Evolutionary conservation across 2,329 filamentous ascomycete genomes (phyloP).

Genomic region (Aspergillus jensenii): DNA sequence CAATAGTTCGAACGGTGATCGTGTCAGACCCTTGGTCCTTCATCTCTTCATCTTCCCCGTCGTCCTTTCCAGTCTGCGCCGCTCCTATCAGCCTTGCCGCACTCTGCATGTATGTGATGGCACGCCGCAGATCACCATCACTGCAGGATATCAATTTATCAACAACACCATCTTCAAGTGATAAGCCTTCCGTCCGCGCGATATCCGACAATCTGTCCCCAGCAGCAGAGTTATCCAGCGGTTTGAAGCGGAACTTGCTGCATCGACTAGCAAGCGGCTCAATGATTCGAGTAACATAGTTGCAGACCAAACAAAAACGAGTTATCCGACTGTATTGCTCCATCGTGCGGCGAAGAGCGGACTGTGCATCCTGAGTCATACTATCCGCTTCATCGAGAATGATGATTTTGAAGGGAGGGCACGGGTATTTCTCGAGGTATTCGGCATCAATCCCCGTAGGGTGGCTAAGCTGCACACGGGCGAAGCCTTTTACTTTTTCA

Average conservation of each 20-base stretch:
- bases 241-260: constrained; percentile 98
- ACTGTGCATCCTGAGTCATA: constrained; percentile 98
- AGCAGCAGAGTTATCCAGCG: constrained; percentile 82
- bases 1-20: constrained; percentile 76
- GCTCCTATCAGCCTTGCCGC: constrained; percentile 85
- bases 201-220: constrained; percentile 78
- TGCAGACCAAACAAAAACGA: constrained; percentile 95
- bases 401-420: constrained; percentile 98
- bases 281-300: constrained; percentile 98
- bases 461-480: constrained; percentile 88
- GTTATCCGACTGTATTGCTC: constrained; percentile 97
- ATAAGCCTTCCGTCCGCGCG: constrained; percentile 73
- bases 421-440: constrained; percentile 72
- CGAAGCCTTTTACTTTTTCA: constrained; percentile 98
- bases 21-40: constrained; percentile 50
- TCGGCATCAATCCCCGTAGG: constrained; percentile 66
- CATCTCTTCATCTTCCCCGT: constrained; percentile 61
- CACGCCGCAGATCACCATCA: constrained; percentile 92
- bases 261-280: constrained; percentile 91
- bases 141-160: constrained; percentile 83
- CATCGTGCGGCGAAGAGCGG: constrained; percentile 90
- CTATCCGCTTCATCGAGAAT: constrained; percentile 97
- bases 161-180: constrained; percentile 73
- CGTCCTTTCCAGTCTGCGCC: constrained; percentile 40
- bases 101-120: constrained; percentile 94